A percentile compares a stretch with the other conserved stretches of the same genome.
phyloP scores from a whole-genome alignment of 805 yeast genomes.

The Saturnispora halmiae region DNA sequence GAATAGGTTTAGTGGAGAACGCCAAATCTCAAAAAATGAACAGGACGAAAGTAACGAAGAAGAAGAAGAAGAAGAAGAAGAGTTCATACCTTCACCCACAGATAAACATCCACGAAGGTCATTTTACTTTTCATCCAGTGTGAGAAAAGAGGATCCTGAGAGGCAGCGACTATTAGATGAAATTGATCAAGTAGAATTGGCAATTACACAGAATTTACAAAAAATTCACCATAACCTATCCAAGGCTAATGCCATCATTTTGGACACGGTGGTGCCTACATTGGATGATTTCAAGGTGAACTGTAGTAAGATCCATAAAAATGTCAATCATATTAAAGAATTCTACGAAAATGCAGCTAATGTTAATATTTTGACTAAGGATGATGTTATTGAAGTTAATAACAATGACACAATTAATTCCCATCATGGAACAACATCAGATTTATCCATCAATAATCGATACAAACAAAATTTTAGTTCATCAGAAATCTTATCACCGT shows the following conservation, averaged over 20 bases:
- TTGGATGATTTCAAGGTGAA: conserved; percentile 50
- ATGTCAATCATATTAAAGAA: conserved; percentile 65
- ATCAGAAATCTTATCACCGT: neutral
- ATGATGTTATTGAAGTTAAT: conserved; percentile 3
- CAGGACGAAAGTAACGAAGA: neutral
- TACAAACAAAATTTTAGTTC: conserved; percentile 13
- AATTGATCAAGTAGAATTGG: conserved; percentile 68
- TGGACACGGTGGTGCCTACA: conserved; percentile 59
- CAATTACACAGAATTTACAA: conserved; percentile 67
- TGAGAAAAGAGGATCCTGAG: conserved; percentile 9
- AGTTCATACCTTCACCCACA: conserved; percentile 11
- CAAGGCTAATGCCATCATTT: conserved; percentile 56
- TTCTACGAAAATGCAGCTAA: conserved; percentile 50
- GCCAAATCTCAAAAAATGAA: too few relatives aligned
- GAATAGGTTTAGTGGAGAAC: neutral
- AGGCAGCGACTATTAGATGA: conserved; percentile 23
- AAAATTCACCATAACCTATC: conserved; percentile 69
- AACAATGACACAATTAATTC: neutral
- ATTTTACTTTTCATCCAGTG: conserved; percentile 23
- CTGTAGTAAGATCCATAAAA: conserved; percentile 54
- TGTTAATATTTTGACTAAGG: conserved; percentile 22
- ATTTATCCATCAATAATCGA: conserved; percentile 9
- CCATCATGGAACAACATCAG: neutral
- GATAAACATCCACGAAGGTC: conserved; percentile 22
- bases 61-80: conserved; percentile 10